phyloP scores from a whole-genome alignment of 2,329 filamentous ascomycete species.

The Pyricularia pennisetigena region DNA sequence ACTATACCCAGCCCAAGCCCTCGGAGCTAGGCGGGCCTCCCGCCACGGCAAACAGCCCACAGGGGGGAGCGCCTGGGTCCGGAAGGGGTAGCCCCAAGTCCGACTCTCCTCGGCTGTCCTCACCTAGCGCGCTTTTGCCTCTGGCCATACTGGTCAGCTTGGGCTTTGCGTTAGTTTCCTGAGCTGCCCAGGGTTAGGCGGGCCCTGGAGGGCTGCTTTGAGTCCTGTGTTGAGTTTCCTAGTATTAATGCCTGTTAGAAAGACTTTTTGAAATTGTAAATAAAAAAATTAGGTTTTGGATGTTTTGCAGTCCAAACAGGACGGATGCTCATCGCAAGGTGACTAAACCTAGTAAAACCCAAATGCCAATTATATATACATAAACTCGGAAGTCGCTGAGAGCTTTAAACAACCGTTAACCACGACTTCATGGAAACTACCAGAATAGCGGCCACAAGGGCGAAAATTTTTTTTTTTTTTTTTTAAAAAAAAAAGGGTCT shows the following conservation, averaged over 20 bases:
- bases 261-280: background rate
- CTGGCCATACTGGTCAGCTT: background rate
- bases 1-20: background rate
- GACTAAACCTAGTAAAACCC: background rate
- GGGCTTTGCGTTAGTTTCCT: background rate
- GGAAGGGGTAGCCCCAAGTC: background rate
- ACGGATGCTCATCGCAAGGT: background rate
- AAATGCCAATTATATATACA: background rate
- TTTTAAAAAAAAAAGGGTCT: too few relatives aligned
- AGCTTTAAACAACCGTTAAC: background rate
- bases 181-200: background rate
- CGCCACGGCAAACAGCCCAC: background rate
- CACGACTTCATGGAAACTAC: background rate
- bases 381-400: background rate
- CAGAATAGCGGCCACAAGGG: background rate
- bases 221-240: background rate
- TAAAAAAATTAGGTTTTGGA: background rate
- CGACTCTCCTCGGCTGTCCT: background rate
- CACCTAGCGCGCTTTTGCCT: background rate
- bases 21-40: constrained; percentile 1
- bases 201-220: background rate
- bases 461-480: background rate
- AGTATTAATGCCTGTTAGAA: background rate
- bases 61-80: background rate
- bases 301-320: background rate